Conservation (phyloP, 345 rosid species). For the Boechera stricta region DNA sequence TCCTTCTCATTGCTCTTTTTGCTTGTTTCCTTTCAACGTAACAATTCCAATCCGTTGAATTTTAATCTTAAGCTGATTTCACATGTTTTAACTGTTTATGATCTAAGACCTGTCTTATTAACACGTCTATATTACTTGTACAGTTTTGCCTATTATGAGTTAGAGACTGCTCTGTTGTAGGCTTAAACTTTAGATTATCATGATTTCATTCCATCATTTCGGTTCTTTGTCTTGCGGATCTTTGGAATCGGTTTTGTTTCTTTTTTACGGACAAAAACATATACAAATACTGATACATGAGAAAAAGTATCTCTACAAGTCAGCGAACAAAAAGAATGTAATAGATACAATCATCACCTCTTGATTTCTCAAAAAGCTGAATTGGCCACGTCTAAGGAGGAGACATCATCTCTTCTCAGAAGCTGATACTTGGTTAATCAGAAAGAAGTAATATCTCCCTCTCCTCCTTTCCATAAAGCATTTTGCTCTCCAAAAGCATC, state of each 20-base stretch:
- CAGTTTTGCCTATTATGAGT: no score
- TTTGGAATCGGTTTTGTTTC: not conserved
- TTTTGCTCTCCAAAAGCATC: conserved; percentile 6
- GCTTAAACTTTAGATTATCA: conserved; percentile 2
- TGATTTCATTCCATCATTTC: conserved; percentile 21
- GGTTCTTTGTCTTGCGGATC: conserved; percentile 4
- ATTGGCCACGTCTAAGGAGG: conserved; percentile 29
- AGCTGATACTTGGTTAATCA: conserved; percentile 33
- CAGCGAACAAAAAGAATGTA: conserved; percentile 25
- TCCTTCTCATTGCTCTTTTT: not conserved
- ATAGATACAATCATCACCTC: conserved; percentile 22
- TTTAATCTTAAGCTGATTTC: no score
- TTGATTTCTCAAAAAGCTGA: conserved; percentile 39
- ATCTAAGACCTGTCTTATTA: no score
- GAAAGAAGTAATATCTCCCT: not conserved
- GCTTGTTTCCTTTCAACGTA: not conserved
- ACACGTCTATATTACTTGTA: no score
- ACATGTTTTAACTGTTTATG: no score
- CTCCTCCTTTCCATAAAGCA: conserved; percentile 13
- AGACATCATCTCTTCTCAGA: conserved; percentile 34
- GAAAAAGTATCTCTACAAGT: conserved; percentile 31
- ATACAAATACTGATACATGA: conserved; percentile 32
- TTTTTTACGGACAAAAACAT: conserved; percentile 39
- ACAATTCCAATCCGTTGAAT: no score
- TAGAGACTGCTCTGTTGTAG: not conserved